Base-by-base conservation (phyloP, 1,139 yeast species). In the Candida sp. region DNA sequence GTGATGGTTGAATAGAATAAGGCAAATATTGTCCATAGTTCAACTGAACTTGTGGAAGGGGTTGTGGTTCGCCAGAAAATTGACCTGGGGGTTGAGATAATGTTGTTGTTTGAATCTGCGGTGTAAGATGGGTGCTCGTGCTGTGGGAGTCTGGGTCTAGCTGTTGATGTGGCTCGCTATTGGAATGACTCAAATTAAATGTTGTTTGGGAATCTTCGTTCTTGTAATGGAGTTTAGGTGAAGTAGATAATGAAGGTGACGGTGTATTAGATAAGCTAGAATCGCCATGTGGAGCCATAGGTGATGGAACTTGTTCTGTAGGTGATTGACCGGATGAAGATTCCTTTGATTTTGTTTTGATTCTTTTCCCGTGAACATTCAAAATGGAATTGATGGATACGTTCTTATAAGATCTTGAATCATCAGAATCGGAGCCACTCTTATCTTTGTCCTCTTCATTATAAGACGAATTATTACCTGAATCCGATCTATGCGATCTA, bases 311-410 rank as follows among this genome's bases (percentile, higher is more conserved):
- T 25, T 25, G 29, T 15, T 15, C 19, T 15, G 19, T 15, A 25
- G 29, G 29, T 25, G 3, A 8, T 8, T 11, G 2, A 8, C 11
- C 11, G 2, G 7, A 11, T 7, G 7, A 11, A 8, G 29, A 8
- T 8, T 8, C 11, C 11, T 25, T 25, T 3, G 29, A 25, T 11
- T 11, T 25, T 8, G 29, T 25, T 25, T 25, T 25, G 29, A 25
- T 25, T 25, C 29, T 25, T 25, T 25, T 25, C 11, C 29, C 29
- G 3, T 45, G 32, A 21, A 39, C 36, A n/a, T 45, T 46, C 5
- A 48, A 39, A 11, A 49, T 45, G 44, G 48, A 48, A 33, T 41
- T 46, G 25, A 46, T 40, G 9, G 53, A 30, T 15, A 45, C 48
- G 38, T 46, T 46, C 36, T 43, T 49, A 33, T 25, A 46, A 33